Conservation (phyloP, 2,329 filamentous ascomycete species). For the Penicillium sp. region DNA sequence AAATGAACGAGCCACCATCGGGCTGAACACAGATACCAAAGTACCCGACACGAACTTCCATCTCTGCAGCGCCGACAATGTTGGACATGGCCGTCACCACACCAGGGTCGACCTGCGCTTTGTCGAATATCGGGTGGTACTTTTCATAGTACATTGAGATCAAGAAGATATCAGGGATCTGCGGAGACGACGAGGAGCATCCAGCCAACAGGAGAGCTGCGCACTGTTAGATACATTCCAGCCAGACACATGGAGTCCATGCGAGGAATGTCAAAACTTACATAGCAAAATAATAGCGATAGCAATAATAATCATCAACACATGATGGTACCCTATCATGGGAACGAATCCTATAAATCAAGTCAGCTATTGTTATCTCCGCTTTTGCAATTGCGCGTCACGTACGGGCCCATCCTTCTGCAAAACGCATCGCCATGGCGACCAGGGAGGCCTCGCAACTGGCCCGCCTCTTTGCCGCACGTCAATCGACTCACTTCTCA, state of each 20-base stretch:
- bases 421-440: conserved; percentile 31
- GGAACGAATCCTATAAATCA: conserved; percentile 51
- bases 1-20: conserved; percentile 85
- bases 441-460: conserved; percentile 7
- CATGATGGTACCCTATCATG: conserved; percentile 68
- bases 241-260: not conserved
- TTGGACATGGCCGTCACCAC: conserved; percentile 80
- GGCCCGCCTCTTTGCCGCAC: conserved; percentile 12
- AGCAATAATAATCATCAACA: conserved; percentile 95
- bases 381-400: not conserved
- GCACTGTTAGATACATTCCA: conserved; percentile 22
- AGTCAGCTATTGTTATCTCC: conserved; percentile 8
- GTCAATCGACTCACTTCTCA: conserved; percentile 37
- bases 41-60: conserved; percentile 92
- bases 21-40: conserved; percentile 96
- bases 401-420: conserved; percentile 36
- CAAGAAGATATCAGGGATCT: conserved; percentile 94
- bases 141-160: conserved; percentile 94
- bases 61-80: conserved; percentile 75
- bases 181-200: conserved; percentile 91
- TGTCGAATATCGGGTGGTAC: conserved; percentile 76
- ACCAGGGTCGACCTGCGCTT: conserved; percentile 85
- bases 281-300: conserved; percentile 91
- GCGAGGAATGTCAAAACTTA: conserved; percentile 48
- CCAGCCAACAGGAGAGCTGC: conserved; percentile 86